Conservation (phyloP, 2,329 filamentous ascomycete genomes). For the Orbilia ellipsospora region DNA sequence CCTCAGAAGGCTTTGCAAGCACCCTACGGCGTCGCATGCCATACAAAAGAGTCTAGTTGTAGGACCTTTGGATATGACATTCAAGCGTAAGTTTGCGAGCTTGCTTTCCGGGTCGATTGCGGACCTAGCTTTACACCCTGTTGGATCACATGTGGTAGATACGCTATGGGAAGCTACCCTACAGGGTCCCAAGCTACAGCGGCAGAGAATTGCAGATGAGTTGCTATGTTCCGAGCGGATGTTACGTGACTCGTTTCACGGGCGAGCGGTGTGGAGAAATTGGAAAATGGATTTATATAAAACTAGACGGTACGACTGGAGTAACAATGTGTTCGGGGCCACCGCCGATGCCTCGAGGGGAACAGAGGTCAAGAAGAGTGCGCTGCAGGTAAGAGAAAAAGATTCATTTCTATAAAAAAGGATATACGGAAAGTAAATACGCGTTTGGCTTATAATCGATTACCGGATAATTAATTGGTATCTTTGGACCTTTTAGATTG, state of each 20-base stretch:
- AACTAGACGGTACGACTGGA: conserved; percentile 72
- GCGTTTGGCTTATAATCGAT: no score
- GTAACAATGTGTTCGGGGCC: conserved; percentile 67
- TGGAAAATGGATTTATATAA: conserved; percentile 80
- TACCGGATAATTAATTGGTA: conserved; percentile 50
- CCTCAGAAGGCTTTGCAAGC: conserved; percentile 74
- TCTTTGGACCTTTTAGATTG: conserved; percentile 19
- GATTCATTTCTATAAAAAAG: no score
- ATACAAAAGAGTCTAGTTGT: conserved; percentile 73
- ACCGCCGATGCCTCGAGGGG: conserved; percentile 58
- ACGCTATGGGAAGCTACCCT: conserved; percentile 73
- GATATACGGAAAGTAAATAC: no score
- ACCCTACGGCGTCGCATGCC: conserved; percentile 71
- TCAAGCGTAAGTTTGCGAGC: conserved; percentile 72
- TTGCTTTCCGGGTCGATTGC: conserved; percentile 72
- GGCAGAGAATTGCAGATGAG: conserved; percentile 74
- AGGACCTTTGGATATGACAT: conserved; percentile 64
- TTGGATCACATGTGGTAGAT: conserved; percentile 76
- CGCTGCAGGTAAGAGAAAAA: conserved; percentile 54
- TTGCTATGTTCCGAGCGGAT: conserved; percentile 70
- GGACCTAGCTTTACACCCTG: conserved; percentile 71
- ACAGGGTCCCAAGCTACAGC: conserved; percentile 72
- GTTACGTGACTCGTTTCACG: conserved; percentile 73
- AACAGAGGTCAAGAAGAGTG: conserved; percentile 29
- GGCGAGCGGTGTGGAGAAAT: conserved; percentile 77